A percentile compares a stretch with the other conserved stretches of the same genome.
These are phyloP conservation scores for Lipomyces kockii DNA, from an alignment of 805 yeast species.

Conservation along the genomic window DNA sequence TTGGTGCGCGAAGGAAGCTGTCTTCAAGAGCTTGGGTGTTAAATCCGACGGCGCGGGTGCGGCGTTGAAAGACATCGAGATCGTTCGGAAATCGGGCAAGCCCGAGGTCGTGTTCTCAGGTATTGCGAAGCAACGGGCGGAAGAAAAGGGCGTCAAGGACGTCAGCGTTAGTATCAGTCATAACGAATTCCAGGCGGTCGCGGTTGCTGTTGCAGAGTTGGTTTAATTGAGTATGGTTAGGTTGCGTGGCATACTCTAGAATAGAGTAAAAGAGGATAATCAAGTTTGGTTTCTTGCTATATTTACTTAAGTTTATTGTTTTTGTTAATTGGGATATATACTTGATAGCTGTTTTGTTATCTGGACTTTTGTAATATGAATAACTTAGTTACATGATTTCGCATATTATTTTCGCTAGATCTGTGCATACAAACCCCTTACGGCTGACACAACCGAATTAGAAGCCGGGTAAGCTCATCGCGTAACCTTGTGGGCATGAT, in stretches of 20 bases:
- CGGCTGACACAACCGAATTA: too few species aligned
- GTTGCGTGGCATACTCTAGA: background rate
- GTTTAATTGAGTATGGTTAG: background rate
- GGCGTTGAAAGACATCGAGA: conserved; percentile 87
- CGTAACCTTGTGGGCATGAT: too few species aligned
- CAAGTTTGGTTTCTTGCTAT: background rate
- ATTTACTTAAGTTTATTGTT: background rate
- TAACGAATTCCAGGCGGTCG: conserved; percentile 96
- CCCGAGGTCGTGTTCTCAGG: conserved; percentile 83
- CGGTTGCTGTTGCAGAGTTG: conserved; percentile 73
- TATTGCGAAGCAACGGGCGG: conserved; percentile 74
- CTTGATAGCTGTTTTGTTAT: background rate
- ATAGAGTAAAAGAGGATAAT: background rate
- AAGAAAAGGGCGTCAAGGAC: conserved; percentile 64
- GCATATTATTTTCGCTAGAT: too few species aligned
- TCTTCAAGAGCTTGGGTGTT: conserved; percentile 91
- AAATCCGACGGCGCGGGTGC: conserved; percentile 95
- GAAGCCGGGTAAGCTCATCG: too few species aligned
- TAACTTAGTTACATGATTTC: too few species aligned
- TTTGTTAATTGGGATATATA: too few species aligned
- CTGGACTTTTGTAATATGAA: background rate
- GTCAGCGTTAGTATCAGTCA: conserved; percentile 93
- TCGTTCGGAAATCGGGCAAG: conserved; percentile 69
- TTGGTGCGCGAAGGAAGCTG: conserved; percentile 99
- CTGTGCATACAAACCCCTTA: too few species aligned